Base-by-base conservation (phyloP, 2,329 filamentous ascomycete genomes). In the Juglanconis oblonga region DNA sequence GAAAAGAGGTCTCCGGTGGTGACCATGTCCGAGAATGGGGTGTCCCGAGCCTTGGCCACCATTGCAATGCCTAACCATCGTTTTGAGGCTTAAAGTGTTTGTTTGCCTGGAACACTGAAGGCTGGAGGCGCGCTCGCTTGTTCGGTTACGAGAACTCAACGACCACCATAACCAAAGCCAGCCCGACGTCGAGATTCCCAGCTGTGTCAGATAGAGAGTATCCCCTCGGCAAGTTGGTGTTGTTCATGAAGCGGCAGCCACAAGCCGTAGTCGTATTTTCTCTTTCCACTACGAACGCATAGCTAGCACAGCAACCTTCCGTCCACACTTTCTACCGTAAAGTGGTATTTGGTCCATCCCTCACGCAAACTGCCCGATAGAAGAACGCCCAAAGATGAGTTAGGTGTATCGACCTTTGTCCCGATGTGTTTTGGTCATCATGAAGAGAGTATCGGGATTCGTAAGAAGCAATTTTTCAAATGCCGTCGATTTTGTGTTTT, bases 391-490 rank as follows among this genome's bases (percentile, higher is more conserved):
- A 52, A 55, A 59, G 55, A 57, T 50, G 35, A 50, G 61, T 49
- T 60, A 29, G n/a, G 44, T 29, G 44, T 42, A 53, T 55, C 60
- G 62, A 64, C 62, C 62, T 59, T 59, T 56, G 52, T 50, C 58
- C 58, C 55, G 55, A 57, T 57, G 44, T 50, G 45, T 42, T 53
- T 59, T 51, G 55, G 58, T 63, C 52, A 62, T 55, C 55, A 57
- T 44, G 62, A 62, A 64, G 44, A 47, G 44, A 29, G 17, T 47
- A 47, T 64, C 62, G 62, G 62, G 57, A 53, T 55, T 65, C 63
- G 61, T 61, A 62, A 59, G 52, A 29, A 59, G 59, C 57, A 63
- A 52, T 56, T 65, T 62, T 65, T 67, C 56, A 64, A 64, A 62
- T 62, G 64, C 64, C 60, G 61, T 64, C 61, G 54, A 61, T 55